Percentiles rank a stretch among this genome's conserved stretches.
Conservation (phyloP, 257 asterid species). For the Nicotiana paniculata region DNA sequence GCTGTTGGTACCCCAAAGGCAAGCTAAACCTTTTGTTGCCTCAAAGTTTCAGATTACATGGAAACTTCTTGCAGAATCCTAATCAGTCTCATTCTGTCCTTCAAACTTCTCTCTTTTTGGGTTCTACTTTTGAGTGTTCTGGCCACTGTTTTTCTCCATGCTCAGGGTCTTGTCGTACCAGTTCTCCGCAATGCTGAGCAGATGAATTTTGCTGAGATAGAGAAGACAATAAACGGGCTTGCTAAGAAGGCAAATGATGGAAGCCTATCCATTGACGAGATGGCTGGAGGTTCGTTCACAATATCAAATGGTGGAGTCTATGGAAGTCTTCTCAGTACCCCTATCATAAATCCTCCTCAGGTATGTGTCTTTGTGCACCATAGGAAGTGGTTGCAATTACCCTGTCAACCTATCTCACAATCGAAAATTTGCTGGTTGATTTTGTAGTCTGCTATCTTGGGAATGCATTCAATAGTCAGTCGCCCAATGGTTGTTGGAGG, state of each 20-base stretch:
- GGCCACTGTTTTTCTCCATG: constrained; percentile 8
- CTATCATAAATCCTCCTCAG: constrained; percentile 99
- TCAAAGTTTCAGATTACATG: background rate
- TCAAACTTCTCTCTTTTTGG: background rate
- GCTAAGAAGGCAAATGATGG: constrained; percentile 92
- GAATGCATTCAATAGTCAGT: constrained; percentile 93
- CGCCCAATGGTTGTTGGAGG: constrained; percentile 99
- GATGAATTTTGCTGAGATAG: constrained; percentile 96
- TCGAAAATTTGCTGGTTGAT: constrained; percentile 1
- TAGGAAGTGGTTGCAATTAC: background rate
- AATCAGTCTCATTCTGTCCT: background rate
- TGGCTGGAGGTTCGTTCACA: constrained; percentile 97
- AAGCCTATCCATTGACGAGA: constrained; percentile 91
- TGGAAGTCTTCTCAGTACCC: constrained; percentile 96
- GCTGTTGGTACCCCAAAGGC: constrained; percentile 99
- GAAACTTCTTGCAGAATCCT: background rate
- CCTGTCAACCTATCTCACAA: background rate
- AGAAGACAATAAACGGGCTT: constrained; percentile 75
- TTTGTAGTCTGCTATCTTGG: constrained; percentile 87
- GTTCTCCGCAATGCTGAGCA: constrained; percentile 82
- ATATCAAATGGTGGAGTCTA: constrained; percentile 98
- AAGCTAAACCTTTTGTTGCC: constrained; percentile 19
- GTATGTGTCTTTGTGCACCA: constrained; percentile 27
- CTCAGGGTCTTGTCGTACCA: constrained; percentile 95
- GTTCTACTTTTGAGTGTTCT: background rate